Base-by-base conservation (phyloP, 2,329 filamentous ascomycete species). In the Scedosporium boydii region DNA sequence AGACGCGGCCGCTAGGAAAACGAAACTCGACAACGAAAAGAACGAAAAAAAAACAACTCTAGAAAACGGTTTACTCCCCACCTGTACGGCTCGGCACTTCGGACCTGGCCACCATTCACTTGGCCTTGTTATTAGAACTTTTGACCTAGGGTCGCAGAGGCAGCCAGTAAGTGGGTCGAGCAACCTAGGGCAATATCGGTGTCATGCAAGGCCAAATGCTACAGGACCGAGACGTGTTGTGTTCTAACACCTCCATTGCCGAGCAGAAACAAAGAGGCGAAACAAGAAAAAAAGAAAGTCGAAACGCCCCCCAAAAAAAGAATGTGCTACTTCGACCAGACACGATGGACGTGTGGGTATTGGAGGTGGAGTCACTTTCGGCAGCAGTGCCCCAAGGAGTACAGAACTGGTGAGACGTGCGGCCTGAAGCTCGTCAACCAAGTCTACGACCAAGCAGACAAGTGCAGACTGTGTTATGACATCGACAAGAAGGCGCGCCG, bases 251-350 rank as follows among this genome's bases (percentile, higher is more conserved):
- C 18, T 55, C 51, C 51, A 55, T 55, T 26, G 18, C n/a, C 10
- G 21, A 23, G 21, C 51, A 55, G 51, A 14, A 55, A 34, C 29
- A 27, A 55, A 10, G 51, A 55, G 51, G 48, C 18, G 48, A 26
- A 53, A 58, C 16, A n/a, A 58, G 56, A 58, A 38, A 18, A 18
- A 21, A 26, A 26, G 14, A 9, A 38, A 58, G 29, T 34, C 16
- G 53, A 57, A 16, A 27, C 18, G n/a, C 16, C 27, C 14, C 18
- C 6, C 3, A 27, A 63, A 62, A 61, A 62, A 63, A 81, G 72
- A 69, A 96, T 98, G 93, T 97, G 93, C 80, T 97, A 95, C 82
- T 98, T 93, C 81, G 92, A 97, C 71, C 89, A 93, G 77, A 91
- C 88, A 74, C 84, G 86, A 69, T 96, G 90, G 83, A 76, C 76